Conservation (phyloP, 2,329 filamentous ascomycete species). For the Trichoderma sp. region DNA sequence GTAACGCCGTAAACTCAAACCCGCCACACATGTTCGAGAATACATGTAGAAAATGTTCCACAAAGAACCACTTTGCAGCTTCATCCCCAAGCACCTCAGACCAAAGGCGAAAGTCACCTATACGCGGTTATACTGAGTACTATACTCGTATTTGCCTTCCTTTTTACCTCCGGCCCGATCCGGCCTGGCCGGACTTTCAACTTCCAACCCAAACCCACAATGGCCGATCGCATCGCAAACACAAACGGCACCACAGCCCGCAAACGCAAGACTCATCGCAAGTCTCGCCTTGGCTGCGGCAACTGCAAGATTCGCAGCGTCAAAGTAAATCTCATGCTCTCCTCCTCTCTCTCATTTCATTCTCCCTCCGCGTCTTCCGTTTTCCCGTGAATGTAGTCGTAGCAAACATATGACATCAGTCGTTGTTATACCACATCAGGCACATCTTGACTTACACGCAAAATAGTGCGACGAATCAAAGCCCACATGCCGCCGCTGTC, state of each 20-base stretch:
- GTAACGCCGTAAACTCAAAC: background rate
- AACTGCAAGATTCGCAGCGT: conserved; percentile 57
- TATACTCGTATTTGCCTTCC: background rate
- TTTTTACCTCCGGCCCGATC: background rate
- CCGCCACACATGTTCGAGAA: background rate
- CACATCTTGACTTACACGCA: background rate
- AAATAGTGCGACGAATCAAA: conserved; percentile 53
- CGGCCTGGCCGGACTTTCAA: background rate
- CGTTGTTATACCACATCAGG: background rate
- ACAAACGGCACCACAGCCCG: background rate
- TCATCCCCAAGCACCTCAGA: background rate
- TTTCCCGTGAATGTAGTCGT: background rate
- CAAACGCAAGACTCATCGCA: conserved; percentile 43
- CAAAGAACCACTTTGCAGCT: background rate
- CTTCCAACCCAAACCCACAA: background rate
- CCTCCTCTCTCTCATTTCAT: background rate
- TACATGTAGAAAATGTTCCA: background rate
- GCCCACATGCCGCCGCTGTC: conserved; percentile 51
- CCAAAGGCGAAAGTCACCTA: background rate
- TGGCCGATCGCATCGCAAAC: conserved; percentile 1
- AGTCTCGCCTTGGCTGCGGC: conserved; percentile 53
- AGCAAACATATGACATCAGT: background rate
- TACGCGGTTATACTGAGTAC: background rate
- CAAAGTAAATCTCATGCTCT: conserved; percentile 43
- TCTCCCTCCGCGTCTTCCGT: background rate